phyloP scores from a whole-genome alignment of 2,329 filamentous ascomycete species.

The Pestalotiopsis sp. region DNA sequence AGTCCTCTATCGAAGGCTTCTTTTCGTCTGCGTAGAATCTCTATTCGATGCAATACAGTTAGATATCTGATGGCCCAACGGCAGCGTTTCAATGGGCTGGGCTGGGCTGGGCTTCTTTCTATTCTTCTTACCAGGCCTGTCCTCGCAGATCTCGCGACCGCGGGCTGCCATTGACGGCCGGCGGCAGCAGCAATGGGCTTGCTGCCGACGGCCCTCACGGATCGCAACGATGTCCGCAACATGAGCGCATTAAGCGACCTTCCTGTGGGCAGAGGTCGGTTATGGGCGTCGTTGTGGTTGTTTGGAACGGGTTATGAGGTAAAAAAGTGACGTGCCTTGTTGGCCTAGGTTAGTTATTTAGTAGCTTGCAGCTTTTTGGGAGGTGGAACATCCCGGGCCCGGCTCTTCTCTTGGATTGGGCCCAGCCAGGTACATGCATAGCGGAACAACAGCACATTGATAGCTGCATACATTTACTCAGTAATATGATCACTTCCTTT shows the following conservation, averaged over 20 bases:
- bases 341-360: constrained; percentile 1
- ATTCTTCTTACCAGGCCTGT: constrained; percentile 44
- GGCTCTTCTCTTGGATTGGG: background rate
- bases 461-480: no score
- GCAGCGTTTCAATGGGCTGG: background rate
- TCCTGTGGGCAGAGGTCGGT: constrained; percentile 18
- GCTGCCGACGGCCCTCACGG: constrained; percentile 61
- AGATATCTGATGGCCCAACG: constrained; percentile 16
- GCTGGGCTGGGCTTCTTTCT: constrained; percentile 11
- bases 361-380: constrained; percentile 1
- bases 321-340: constrained; percentile 2
- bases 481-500: no score
- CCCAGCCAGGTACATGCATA: background rate
- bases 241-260: constrained; percentile 55
- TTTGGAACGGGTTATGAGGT: constrained; percentile 4
- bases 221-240: constrained; percentile 71
- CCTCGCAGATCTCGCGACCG: constrained; percentile 39
- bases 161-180: constrained; percentile 61
- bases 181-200: constrained; percentile 55
- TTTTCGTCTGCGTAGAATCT: constrained; percentile 60
- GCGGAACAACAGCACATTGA: background rate
- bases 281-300: constrained; percentile 17
- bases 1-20: constrained; percentile 49
- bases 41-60: constrained; percentile 35
- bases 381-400: constrained; percentile 19